Conservation (phyloP, 768 basidiomycete species). For the Mycena vulgaris region DNA sequence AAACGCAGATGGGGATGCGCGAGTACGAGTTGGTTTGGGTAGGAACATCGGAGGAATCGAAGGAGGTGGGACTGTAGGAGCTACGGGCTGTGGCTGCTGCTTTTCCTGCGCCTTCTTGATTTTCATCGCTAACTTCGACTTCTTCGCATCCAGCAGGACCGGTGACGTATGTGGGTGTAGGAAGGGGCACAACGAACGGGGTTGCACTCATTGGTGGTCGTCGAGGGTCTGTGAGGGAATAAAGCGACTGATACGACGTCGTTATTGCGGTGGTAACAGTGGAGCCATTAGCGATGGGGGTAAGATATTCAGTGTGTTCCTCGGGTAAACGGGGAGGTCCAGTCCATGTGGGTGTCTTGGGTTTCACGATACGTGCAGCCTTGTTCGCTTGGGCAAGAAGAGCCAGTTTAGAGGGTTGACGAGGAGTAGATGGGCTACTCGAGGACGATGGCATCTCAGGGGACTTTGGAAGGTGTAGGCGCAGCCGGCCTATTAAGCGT, state of each 20-base stretch:
- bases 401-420: constrained; percentile 80
- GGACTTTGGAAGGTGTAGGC: constrained; percentile 42
- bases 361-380: constrained; percentile 64
- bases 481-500: constrained; percentile 42
- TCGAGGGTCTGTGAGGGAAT: constrained; percentile 71
- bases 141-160: constrained; percentile 56
- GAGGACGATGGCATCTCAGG: constrained; percentile 42
- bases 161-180: constrained; percentile 24
- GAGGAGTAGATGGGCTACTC: constrained; percentile 42
- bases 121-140: constrained; percentile 85
- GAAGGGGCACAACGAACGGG: constrained; percentile 62
- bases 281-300: constrained; percentile 85
- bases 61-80: constrained; percentile 58
- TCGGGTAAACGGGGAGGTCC: constrained; percentile 57
- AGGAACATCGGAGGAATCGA: constrained; percentile 71
- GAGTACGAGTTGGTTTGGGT: constrained; percentile 65
- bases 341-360: constrained; percentile 44
- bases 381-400: constrained; percentile 77
- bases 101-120: constrained; percentile 72
- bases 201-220: constrained; percentile 57
- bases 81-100: constrained; percentile 49
- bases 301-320: constrained; percentile 77
- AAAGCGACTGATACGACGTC: constrained; percentile 82
- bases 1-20: constrained; percentile 86
- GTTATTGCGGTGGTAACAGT: constrained; percentile 91